Base-by-base conservation (phyloP, 352 stramenopile species). In the Phytophthora cajani region DNA sequence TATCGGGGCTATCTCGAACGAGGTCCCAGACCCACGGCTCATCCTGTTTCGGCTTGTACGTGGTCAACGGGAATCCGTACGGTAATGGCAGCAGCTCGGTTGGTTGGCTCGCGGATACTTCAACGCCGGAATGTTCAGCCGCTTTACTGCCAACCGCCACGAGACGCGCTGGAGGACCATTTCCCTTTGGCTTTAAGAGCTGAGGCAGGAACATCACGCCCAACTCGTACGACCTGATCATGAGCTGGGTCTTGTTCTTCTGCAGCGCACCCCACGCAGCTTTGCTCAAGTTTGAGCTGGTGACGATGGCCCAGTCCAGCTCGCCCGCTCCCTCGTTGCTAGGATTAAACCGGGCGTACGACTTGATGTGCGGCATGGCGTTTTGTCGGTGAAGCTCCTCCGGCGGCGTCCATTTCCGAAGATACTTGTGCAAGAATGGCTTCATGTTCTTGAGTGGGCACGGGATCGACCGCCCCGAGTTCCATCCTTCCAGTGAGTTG, bases 381-480 rank as follows among this genome's bases (percentile, higher is more conserved):
- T 89, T 90, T 66, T 92, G 76, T 3, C 88, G 88, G 40, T 92
- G 77, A 27, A 95, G 62, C 27, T 40, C 46, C 1, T 55, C 11
- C 0, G 85, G 84, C 17, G 88, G 88, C 17, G 78, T 82, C 88
- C 88, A 95, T 53, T 89, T 91, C 52, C 88, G 77, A 17, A 95
- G 68, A 62, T 92, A 93, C 50, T 93, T 94, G 78, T 95, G 88
- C 40, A 95, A 68, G 64, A 95, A 95, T 5, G 86, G 70, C 64
- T 95, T 95, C 79, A 95, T 90, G 64, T 95, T 95, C 62, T 95
- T 95, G 16, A 93, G 60, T 4, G 87, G 77, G 52, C 88, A 95
- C 16, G 88, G 87, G 12, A 95, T 78, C 6, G 88, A 79, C 11
- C 85, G 79, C 2, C 88, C 88, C 21, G 82, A 78, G 38, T 85